Base-by-base conservation (phyloP, 1,284 basidiomycete genomes). In the Papiliotrema nemorosa region DNA sequence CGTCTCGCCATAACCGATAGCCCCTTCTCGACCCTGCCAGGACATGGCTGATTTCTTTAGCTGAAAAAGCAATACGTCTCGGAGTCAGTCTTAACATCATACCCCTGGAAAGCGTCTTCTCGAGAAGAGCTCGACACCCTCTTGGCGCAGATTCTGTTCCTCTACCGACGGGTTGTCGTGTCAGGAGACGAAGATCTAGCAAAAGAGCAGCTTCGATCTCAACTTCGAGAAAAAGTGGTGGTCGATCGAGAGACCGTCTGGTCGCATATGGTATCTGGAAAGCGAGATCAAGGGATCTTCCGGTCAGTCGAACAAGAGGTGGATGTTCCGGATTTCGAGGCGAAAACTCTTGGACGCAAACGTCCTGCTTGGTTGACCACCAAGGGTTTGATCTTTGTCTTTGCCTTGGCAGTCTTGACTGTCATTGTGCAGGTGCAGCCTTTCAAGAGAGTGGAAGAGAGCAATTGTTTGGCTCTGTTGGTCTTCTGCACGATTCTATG, bases 401-500 rank as follows among this genome's bases (percentile, higher is more conserved):
- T 84, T 3, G 84, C 89, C 0, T 55, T 84, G 3, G 59, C 73
- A 2, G 73, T 86, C 1, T 83, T 94, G 58, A 58, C 80, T 22
- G 59, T 76, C 1, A 75, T 91, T 47, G 70, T 92, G 54, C 84
- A 82, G 60, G 74, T 82, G 5, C 72, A 80, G 26, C 76, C 82
- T 6, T 77, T 92, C 36, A 80, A 85, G 22, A 79, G 82, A 9
- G 76, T 78, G 21, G 87, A 90, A 73, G 90, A 92, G 50, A 93
- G 90, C 68, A 87, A 87, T 55, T 98, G 94, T 67, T 82, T 97
- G 58, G 92, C 92, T 0, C 82, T 98, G 58, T 77, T 99, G 47
- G 79, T 87, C 2, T 90, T 97, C 63, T 91, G 90, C 60, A 97
- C 93, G 7, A 82, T 97, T 36, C 77, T 97, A 45, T 98, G 94